Base-by-base conservation (phyloP, 805 yeast species). In the Cyberlindnera veronae region DNA sequence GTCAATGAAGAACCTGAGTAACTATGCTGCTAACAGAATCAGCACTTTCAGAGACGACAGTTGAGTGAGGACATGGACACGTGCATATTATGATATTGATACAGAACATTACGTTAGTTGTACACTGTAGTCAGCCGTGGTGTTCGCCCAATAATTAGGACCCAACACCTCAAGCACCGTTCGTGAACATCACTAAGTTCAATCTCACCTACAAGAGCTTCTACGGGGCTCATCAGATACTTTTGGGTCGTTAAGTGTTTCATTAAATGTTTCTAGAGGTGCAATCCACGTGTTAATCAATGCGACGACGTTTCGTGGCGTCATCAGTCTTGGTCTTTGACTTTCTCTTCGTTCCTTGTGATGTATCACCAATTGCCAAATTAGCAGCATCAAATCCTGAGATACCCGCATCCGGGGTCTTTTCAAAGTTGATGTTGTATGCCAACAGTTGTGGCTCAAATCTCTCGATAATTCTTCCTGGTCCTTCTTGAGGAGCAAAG, bases 301-400 rank as follows among this genome's bases (percentile, higher is more conserved):
- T 32, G 36, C 61, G 60, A 31, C 57, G 53, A 39, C 54, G 55
- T 9, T 42, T 36, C 31, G 51, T 51, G 10, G 60, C 64, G 6
- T 66, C 68, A 21, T 54, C 39, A 17, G 41, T 35, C 39, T 53
- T 58, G 7, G 34, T 29, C 58, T 69, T 70, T 54, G 71, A 68
- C 45, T 66, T 64, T 50, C 67, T 67, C 51, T 58, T 60, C 6
- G 48, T 39, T 41, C 60, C 53, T 58, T 66, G 44, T 9, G 53
- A 40, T 8, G 41, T 31, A 52, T 55, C 38, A 42, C 71, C 81
- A 36, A 80, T 71, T 4, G 85, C 93, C 53, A 86, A 69, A 46
- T 79, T 75, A 4, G 78, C 64, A 9, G 84, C 65, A 49, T 83
- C 84, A 55, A 85, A 84, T 0, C 91, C 95, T 0, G 90, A 87